These are phyloP conservation scores for Coemansia reversa DNA, from an alignment of 192 early-diverging fungal genomes.

Conservation along the genomic window DNA sequence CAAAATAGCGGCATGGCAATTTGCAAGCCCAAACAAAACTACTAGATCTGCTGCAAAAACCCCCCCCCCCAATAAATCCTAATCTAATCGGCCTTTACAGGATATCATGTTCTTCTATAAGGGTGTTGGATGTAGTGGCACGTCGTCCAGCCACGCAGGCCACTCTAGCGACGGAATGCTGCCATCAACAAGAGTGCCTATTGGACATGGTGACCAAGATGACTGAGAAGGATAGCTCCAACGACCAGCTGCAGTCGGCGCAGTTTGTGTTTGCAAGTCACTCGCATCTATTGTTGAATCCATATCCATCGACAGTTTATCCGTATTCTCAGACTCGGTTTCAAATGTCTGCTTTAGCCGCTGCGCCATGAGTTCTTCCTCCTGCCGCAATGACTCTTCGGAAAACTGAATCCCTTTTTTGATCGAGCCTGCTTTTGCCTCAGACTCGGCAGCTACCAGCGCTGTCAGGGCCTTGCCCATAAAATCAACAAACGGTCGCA, in stretches of 20 bases:
- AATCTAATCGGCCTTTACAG: not conserved
- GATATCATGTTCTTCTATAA: not conserved
- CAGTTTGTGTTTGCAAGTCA: not conserved
- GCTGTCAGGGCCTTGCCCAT: slow-evolving; percentile 52
- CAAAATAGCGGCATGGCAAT: not conserved
- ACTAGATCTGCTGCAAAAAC: too few species aligned
- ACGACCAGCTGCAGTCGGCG: slow-evolving; percentile 8
- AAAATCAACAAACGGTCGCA: slow-evolving; percentile 50
- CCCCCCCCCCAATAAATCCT: too few species aligned
- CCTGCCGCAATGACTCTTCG: slow-evolving; percentile 22
- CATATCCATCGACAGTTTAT: not conserved
- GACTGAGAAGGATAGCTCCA: slow-evolving; percentile 20
- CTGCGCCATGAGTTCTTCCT: slow-evolving; percentile 34
- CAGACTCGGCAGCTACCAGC: slow-evolving; percentile 31
- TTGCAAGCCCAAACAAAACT: not conserved
- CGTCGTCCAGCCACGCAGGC: slow-evolving; percentile 41
- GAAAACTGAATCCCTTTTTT: slow-evolving; percentile 4
- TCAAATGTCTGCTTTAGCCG: slow-evolving; percentile 28
- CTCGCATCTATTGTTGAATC: too few species aligned
- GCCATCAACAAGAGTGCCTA: slow-evolving; percentile 28
- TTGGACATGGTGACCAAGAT: slow-evolving; percentile 27
- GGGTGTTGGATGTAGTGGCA: slow-evolving; percentile 11
- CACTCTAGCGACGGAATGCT: slow-evolving; percentile 35
- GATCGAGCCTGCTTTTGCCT: slow-evolving; percentile 1
- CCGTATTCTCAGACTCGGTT: not conserved